Conservation (phyloP, 495 filamentous ascomycete genomes). For the Daldinia bambusicola region DNA sequence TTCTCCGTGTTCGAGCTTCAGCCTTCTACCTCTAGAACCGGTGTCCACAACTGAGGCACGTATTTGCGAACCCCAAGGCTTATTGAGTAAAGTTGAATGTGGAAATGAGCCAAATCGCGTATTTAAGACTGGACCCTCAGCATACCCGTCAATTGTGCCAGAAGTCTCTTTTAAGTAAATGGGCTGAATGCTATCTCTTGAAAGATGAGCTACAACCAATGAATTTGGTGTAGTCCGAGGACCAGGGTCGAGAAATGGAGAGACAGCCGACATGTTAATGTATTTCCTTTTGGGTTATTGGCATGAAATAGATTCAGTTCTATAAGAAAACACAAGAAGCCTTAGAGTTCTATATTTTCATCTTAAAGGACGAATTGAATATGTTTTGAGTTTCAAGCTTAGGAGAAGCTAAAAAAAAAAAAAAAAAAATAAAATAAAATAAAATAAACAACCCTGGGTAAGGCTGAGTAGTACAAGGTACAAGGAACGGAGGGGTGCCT, state of each 20-base stretch:
- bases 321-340: no score
- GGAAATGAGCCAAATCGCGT: slow-evolving; percentile 97
- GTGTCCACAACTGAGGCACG: slow-evolving; percentile 90
- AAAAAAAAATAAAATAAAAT: neutral
- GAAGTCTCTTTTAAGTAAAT: slow-evolving; percentile 71
- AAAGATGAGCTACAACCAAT: slow-evolving; percentile 83
- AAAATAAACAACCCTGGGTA: neutral
- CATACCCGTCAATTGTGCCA: slow-evolving; percentile 73
- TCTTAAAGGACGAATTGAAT: neutral
- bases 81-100: slow-evolving; percentile 80
- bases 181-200: slow-evolving; percentile 81
- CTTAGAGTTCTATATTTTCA: neutral
- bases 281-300: neutral
- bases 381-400: neutral
- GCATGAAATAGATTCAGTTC: neutral
- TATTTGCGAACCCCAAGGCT: slow-evolving; percentile 92
- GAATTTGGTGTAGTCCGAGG: slow-evolving; percentile 62
- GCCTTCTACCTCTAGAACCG: slow-evolving; percentile 76
- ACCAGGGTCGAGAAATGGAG: slow-evolving; percentile 78
- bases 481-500: neutral
- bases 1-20: slow-evolving; percentile 62
- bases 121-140: slow-evolving; percentile 85
- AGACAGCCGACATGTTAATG: slow-evolving; percentile 54
- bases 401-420: neutral
- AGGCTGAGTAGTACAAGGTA: neutral